Percentiles rank a stretch among this genome's conserved stretches.
Evolutionary conservation across 1,139 yeast genomes (phyloP).

Genomic region (Kodamaea anthophila): DNA sequence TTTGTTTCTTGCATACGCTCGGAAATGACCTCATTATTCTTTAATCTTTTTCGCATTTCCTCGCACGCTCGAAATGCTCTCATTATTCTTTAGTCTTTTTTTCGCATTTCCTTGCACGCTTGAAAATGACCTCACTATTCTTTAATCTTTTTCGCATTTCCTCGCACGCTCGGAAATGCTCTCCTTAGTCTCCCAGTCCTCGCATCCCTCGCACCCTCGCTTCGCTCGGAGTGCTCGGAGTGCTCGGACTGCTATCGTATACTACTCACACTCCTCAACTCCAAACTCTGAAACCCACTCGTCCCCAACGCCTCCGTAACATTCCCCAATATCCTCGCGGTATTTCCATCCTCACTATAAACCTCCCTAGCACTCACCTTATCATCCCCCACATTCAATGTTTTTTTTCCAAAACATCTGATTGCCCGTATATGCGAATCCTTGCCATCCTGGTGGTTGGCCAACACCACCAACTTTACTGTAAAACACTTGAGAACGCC

Average conservation of each 20-base stretch:
- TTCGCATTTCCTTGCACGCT: too few relatives aligned
- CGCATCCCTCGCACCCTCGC: too few relatives aligned
- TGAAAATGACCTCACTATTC: too few relatives aligned
- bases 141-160: not conserved
- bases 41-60: too few relatives aligned
- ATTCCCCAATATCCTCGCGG: constrained; percentile 26
- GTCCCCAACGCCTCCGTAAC: constrained; percentile 39
- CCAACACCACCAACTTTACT: constrained; percentile 60
- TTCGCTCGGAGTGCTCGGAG: too few relatives aligned
- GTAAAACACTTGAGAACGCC: constrained; percentile 68
- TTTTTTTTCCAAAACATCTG: constrained; percentile 43
- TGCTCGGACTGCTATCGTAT: constrained; percentile 31
- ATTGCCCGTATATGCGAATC: constrained; percentile 87
- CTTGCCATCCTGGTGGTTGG: constrained; percentile 94
- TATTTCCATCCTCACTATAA: constrained; percentile 18
- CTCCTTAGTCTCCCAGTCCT: too few relatives aligned
- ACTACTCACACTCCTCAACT: constrained; percentile 33
- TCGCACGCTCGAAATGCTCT: too few relatives aligned
- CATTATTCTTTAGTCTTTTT: too few relatives aligned
- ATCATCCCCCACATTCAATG: constrained; percentile 13
- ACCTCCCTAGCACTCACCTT: too few relatives aligned
- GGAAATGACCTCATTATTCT: too few relatives aligned
- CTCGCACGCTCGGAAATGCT: too few relatives aligned
- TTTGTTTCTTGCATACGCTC: too few relatives aligned
- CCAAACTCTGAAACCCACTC: constrained; percentile 40